These are phyloP conservation scores for Leucaena leucocephala DNA, from an alignment of 306 rosid species.

Conservation along the genomic window DNA sequence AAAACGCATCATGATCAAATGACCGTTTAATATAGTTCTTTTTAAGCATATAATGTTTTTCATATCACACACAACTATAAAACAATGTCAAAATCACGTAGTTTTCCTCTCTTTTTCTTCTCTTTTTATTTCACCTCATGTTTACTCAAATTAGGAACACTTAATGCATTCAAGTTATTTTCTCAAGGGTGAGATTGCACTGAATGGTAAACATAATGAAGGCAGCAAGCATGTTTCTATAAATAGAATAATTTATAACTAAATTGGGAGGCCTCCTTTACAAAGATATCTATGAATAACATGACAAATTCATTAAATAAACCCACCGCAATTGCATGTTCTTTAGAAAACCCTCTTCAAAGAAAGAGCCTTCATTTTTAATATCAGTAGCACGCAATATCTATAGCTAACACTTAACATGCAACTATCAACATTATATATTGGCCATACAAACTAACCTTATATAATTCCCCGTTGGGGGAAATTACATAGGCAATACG, in stretches of 20 bases:
- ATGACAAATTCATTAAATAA: constrained; percentile 11
- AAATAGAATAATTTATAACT: not conserved
- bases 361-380: constrained; percentile 5
- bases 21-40: constrained; percentile 8
- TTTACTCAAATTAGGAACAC: not conserved
- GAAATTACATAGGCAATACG: constrained; percentile 5
- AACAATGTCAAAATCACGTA: not conserved
- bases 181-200: not conserved
- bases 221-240: not conserved
- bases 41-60: not conserved
- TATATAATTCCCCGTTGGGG: not conserved
- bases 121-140: not conserved
- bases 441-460: constrained; percentile 19
- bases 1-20: not conserved
- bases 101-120: not conserved
- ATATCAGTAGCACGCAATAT: not conserved
- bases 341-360: constrained; percentile 18
- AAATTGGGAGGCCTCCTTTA: not conserved
- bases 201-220: not conserved
- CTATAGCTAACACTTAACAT: not conserved
- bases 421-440: constrained; percentile 1
- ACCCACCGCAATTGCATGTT: constrained; percentile 1
- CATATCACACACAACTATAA: not conserved
- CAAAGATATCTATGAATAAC: not conserved
- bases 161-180: not conserved